A percentile compares a stretch with the other conserved stretches of the same genome.
phyloP scores from a whole-genome alignment of 768 basidiomycete genomes.

The Hemileccinum impolitum region DNA sequence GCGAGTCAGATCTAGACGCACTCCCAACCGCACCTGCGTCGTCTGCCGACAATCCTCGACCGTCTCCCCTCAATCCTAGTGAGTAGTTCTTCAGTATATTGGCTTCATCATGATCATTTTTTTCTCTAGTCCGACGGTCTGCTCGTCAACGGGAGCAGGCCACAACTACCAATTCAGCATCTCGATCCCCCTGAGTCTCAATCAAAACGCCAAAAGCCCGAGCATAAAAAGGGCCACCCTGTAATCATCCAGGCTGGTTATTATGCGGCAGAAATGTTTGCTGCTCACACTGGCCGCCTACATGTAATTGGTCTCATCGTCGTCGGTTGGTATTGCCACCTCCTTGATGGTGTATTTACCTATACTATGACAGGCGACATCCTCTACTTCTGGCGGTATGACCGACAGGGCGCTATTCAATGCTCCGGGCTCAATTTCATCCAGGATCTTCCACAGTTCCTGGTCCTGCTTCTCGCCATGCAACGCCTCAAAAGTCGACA shows the following conservation, averaged over 20 bases:
- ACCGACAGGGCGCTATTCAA: constrained; percentile 3
- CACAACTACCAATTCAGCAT: neutral
- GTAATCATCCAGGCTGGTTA: neutral
- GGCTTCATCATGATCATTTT: too few relatives aligned
- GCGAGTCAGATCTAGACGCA: too few relatives aligned
- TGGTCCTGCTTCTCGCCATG: constrained; percentile 6
- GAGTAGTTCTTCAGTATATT: too few relatives aligned
- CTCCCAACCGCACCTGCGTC: too few relatives aligned
- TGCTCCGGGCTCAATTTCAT: constrained; percentile 10
- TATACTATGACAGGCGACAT: too few relatives aligned
- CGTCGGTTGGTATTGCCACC: neutral
- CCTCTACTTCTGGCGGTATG: neutral
- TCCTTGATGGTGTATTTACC: too few relatives aligned
- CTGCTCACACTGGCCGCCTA: constrained; percentile 3
- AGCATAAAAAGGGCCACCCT: too few relatives aligned
- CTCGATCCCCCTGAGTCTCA: too few relatives aligned
- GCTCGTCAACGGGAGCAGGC: neutral
- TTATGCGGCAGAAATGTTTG: constrained; percentile 1
- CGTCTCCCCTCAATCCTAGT: too few relatives aligned
- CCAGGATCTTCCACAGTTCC: constrained; percentile 9
- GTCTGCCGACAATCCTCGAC: too few relatives aligned
- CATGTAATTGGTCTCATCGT: constrained; percentile 1
- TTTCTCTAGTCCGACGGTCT: too few relatives aligned
- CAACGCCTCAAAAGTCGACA: constrained; percentile 5
- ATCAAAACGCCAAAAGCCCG: too few relatives aligned